Evolutionary conservation across 768 basidiomycete species (phyloP).

Genomic region (Trichaptum fuscoviolaceum): DNA sequence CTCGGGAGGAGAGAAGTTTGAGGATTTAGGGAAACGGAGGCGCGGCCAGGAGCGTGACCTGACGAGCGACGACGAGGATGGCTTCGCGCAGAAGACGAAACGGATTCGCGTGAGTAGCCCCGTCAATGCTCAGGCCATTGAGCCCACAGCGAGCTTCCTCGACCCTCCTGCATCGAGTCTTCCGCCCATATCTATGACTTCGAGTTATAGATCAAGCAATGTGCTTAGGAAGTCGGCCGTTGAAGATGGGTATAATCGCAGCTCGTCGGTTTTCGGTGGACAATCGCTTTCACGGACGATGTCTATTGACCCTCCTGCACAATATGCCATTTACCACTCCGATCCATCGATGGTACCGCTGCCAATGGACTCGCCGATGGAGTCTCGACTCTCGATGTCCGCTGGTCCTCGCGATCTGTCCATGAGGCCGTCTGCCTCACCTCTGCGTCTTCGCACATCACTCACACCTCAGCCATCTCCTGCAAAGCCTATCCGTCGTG

Average conservation of each 20-base stretch:
- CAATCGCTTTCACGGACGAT: conserved; percentile 47
- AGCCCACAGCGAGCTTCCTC: conserved; percentile 34
- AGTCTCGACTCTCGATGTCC: conserved; percentile 27
- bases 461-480: conserved; percentile 63
- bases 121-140: conserved; percentile 18
- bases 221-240: neutral
- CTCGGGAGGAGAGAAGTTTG: conserved; percentile 41
- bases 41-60: conserved; percentile 23
- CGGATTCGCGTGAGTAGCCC: conserved; percentile 52
- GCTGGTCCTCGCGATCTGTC: conserved; percentile 29
- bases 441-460: conserved; percentile 61
- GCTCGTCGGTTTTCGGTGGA: neutral
- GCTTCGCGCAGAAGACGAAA: conserved; percentile 37
- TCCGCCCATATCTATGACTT: conserved; percentile 9
- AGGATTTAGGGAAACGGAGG: conserved; percentile 53
- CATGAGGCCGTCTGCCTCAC: conserved; percentile 33
- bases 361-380: conserved; percentile 11
- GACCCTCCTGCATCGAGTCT: conserved; percentile 51
- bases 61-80: conserved; percentile 26
- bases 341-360: conserved; percentile 12
- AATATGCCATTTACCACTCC: conserved; percentile 28
- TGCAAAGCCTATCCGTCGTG: conserved; percentile 34
- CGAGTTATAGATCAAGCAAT: neutral
- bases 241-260: neutral
- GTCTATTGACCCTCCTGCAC: conserved; percentile 63